Percentiles rank a stretch among this genome's conserved stretches.
phyloP scores from a whole-genome alignment of 83 land plant species.

The Diphasiastrum complanatum region DNA sequence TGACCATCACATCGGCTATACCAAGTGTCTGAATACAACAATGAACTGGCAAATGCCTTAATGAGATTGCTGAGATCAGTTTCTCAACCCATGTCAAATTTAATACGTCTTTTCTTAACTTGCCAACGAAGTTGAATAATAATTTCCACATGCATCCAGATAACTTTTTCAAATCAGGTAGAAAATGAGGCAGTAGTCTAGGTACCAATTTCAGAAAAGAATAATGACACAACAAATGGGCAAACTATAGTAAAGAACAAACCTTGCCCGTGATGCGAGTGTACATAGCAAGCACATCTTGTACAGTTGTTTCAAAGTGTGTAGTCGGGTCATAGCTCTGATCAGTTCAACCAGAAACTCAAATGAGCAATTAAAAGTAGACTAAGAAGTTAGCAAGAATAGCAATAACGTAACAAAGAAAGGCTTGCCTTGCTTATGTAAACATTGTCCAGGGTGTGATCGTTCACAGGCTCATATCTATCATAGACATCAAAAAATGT shows the following conservation, averaged over 20 bases:
- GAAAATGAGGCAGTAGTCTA: background rate
- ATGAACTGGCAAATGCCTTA: background rate
- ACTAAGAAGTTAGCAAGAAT: background rate
- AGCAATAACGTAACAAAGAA: conserved; percentile 1
- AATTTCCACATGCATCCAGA: too few species aligned
- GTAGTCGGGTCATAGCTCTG: conserved; percentile 91
- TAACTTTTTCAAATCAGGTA: background rate
- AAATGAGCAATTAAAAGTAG: conserved; percentile 3
- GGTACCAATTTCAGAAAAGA: background rate
- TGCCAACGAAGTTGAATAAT: too few species aligned
- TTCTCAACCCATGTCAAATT: too few species aligned
- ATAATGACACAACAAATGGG: too few species aligned
- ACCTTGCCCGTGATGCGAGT: conserved; percentile 80
- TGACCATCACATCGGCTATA: background rate
- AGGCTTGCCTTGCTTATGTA: conserved; percentile 61
- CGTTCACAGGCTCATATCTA: conserved; percentile 61
- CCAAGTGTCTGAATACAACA: background rate
- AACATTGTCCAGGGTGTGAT: conserved; percentile 53
- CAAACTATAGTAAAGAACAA: background rate
- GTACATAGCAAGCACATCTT: conserved; percentile 73
- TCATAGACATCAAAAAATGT: conserved; percentile 67
- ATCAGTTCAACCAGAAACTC: background rate
- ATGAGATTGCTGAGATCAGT: too few species aligned
- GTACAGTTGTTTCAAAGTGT: conserved; percentile 78
- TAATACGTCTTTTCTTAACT: too few species aligned